Evolutionary conservation across 805 yeast genomes (phyloP).

Genomic region (Millerago galiae): DNA sequence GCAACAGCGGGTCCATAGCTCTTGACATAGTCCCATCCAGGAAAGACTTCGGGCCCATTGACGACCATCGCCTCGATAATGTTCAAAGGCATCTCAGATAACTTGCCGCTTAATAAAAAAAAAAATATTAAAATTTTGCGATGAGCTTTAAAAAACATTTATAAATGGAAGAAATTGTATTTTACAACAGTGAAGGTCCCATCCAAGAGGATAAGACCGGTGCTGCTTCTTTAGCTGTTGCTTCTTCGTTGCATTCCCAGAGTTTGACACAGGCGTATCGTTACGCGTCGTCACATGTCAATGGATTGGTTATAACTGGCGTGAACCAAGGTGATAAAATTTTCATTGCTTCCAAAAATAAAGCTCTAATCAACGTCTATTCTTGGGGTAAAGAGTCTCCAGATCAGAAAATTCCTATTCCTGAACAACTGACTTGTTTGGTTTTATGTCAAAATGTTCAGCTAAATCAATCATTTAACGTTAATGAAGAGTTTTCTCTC

Average conservation of each 20-base stretch:
- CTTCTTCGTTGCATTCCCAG: constrained; percentile 37
- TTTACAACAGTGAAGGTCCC: constrained; percentile 38
- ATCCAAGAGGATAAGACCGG: constrained; percentile 38
- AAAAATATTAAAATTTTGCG: background rate
- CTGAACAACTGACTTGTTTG: constrained; percentile 66
- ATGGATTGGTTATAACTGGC: constrained; percentile 50
- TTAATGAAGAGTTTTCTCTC: constrained; percentile 16
- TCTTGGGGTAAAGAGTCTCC: constrained; percentile 62
- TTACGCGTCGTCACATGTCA: constrained; percentile 38
- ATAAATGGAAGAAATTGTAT: constrained; percentile 44
- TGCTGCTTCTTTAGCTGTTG: constrained; percentile 35
- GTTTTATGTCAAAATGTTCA: constrained; percentile 32
- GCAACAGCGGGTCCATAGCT: constrained; percentile 50
- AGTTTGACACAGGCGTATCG: constrained; percentile 38
- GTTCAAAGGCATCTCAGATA: constrained; percentile 69
- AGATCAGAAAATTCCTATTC: constrained; percentile 77
- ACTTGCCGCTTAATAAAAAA: background rate
- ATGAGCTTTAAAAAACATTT: background rate
- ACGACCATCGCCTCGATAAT: constrained; percentile 59
- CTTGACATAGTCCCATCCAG: constrained; percentile 61
- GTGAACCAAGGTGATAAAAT: constrained; percentile 27
- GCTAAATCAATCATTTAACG: constrained; percentile 9
- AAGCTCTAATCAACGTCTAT: constrained; percentile 72
- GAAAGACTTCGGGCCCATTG: constrained; percentile 72
- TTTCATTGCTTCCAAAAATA: constrained; percentile 59